phyloP scores from a whole-genome alignment of 495 filamentous ascomycete species.

The Niebla homalea region DNA sequence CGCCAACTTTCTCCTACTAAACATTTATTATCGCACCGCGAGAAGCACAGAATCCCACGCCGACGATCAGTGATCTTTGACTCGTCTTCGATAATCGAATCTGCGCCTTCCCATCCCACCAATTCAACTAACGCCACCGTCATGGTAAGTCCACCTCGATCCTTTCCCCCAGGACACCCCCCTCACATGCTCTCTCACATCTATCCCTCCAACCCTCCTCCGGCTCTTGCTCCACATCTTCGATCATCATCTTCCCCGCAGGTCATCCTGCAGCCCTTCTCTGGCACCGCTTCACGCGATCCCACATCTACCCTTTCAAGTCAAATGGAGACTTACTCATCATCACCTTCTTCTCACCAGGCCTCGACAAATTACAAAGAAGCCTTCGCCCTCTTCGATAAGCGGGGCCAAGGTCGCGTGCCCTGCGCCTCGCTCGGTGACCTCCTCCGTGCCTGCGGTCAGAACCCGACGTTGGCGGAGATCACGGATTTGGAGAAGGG shows the following conservation, averaged over 20 bases:
- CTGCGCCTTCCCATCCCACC: too few species aligned
- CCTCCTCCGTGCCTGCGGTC: conserved; percentile 86
- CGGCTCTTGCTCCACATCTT: neutral
- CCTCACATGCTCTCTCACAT: neutral
- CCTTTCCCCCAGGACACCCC: neutral
- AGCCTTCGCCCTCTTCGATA: conserved; percentile 98
- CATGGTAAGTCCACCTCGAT: neutral
- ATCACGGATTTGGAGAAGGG: conserved; percentile 79
- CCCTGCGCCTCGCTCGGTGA: conserved; percentile 77
- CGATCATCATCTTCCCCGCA: neutral
- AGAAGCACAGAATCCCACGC: too few species aligned
- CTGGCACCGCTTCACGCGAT: neutral
- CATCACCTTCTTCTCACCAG: conserved; percentile 33
- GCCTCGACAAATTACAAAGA: conserved; percentile 99
- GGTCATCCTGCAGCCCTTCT: neutral
- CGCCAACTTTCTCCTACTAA: too few species aligned
- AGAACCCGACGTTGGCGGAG: conserved; percentile 91
- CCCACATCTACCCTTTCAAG: neutral
- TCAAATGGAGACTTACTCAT: neutral
- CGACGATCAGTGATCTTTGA: too few species aligned
- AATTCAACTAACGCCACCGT: too few species aligned
- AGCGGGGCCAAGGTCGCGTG: conserved; percentile 88
- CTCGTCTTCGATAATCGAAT: too few species aligned
- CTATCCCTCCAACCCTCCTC: neutral
- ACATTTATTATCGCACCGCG: too few species aligned